These are phyloP conservation scores for Musa balbisiana DNA, from an alignment of 202 grass and related monocot species.

Conservation along the genomic window DNA sequence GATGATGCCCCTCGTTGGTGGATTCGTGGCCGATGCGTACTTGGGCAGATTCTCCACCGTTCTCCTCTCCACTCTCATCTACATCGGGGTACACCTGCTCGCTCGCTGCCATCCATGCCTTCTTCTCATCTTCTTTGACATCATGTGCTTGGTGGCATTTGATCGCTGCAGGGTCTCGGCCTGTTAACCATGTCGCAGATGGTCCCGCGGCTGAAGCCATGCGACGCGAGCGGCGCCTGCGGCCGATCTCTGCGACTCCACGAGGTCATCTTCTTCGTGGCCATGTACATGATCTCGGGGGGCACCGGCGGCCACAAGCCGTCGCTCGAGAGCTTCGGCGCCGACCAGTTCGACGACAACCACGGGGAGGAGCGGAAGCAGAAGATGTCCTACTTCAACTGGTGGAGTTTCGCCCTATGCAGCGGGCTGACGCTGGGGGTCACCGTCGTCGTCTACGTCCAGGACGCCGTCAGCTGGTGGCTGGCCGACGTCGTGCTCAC, in stretches of 20 bases:
- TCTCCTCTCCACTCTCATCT: slow-evolving; percentile 49
- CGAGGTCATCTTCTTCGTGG: slow-evolving; percentile 48
- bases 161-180: slow-evolving; percentile 33
- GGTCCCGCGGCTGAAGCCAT: slow-evolving; percentile 30
- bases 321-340: slow-evolving; percentile 78
- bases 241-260: slow-evolving; percentile 31
- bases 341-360: slow-evolving; percentile 81
- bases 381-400: slow-evolving; percentile 99
- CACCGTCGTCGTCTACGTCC: slow-evolving; percentile 49
- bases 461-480: slow-evolving; percentile 55
- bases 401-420: slow-evolving; percentile 81
- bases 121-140: background rate
- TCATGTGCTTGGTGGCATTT: background rate
- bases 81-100: slow-evolving; percentile 33
- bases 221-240: slow-evolving; percentile 4
- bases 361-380: slow-evolving; percentile 43
- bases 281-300: slow-evolving; percentile 58
- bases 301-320: slow-evolving; percentile 84
- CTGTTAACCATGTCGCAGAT: slow-evolving; percentile 46
- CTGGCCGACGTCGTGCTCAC: slow-evolving; percentile 43
- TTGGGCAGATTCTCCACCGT: slow-evolving; percentile 61
- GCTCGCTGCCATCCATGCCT: too few relatives aligned
- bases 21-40: slow-evolving; percentile 81
- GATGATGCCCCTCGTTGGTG: slow-evolving; percentile 56
- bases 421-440: slow-evolving; percentile 50